Evolutionary conservation across 805 yeast species (phyloP), one percentile per base, ranked within the genome.

Genomic region (Alloascoidea africana): DNA sequence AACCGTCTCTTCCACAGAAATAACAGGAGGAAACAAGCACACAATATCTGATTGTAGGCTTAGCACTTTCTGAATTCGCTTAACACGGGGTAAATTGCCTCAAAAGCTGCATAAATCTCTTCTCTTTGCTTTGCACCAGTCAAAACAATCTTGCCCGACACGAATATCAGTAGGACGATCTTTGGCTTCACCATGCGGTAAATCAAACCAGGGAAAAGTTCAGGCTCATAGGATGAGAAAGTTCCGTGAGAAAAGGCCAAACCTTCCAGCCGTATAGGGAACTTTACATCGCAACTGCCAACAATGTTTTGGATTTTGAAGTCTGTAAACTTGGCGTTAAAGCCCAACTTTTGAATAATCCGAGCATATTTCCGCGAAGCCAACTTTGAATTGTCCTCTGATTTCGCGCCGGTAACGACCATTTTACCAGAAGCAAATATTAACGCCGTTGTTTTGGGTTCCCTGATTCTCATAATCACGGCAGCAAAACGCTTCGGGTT

Each of bases 151-250:
- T 91, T 91, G 23, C 98, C 98, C 18, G 94, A 82, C 36, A 91
- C 98, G 58, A 91, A 91, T 49, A 91, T 87, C 61, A 91, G 70
- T 52, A 91, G 65, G 38, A 91, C 98, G 62, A 91, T 91, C 60
- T 91, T 91, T 14, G 98, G 98, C 58, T 89, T 89, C 49, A 91
- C 98, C 98, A 91, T 91, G 70, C 98, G 85, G 68, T 91, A 91
- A 62, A 91, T 91, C 50, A 91, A 70, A 53, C 98, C 98, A 2
- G 98, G 98, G 60, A 91, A 91, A 55, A 91, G 66, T 60, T 91
- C 98, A 3, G 98, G 98, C 60, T 91, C 98, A 55, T 91, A 91
- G 14, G 96, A 84, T 45, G 94, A 81, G 89, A 91, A 91, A 64
- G 95, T 85, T 42, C 98, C 98, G 70, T 91, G 98, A 48, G 93